These are phyloP conservation scores for Zoysia matrella DNA, from an alignment of 202 grass and related monocot genomes.

Conservation along the genomic window DNA sequence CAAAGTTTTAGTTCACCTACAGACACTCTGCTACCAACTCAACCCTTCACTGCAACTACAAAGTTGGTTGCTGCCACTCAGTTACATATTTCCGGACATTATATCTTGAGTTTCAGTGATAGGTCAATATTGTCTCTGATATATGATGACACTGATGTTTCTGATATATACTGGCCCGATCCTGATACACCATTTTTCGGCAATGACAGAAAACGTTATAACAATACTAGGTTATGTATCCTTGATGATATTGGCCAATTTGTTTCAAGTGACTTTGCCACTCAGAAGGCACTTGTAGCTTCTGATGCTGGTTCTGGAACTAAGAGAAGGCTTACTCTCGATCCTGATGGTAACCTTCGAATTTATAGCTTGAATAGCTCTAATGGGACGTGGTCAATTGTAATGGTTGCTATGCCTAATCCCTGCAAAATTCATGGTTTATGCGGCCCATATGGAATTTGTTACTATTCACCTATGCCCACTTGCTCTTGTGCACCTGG, in stretches of 20 bases:
- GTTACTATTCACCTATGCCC: slow-evolving; percentile 45
- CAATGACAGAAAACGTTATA: slow-evolving; percentile 2
- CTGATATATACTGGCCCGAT: slow-evolving; percentile 64
- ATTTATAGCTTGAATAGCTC: not conserved
- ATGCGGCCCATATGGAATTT: slow-evolving; percentile 61
- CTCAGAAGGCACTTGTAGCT: slow-evolving; percentile 27
- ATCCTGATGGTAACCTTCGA: not conserved
- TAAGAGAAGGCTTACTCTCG: slow-evolving; percentile 12
- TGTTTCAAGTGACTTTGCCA: slow-evolving; percentile 47
- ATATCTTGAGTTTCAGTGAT: slow-evolving; percentile 60
- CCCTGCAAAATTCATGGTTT: slow-evolving; percentile 48
- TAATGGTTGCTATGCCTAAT: slow-evolving; percentile 36
- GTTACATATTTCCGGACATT: slow-evolving; percentile 34
- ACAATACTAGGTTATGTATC: slow-evolving; percentile 39
- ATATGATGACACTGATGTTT: slow-evolving; percentile 40
- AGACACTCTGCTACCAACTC: slow-evolving; percentile 57
- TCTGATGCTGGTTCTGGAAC: slow-evolving; percentile 44
- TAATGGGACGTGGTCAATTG: not conserved
- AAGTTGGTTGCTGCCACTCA: slow-evolving; percentile 45
- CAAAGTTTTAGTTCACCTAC: slow-evolving; percentile 65
- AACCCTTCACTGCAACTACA: slow-evolving; percentile 35
- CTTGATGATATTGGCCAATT: slow-evolving; percentile 43
- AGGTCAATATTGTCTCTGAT: slow-evolving; percentile 54
- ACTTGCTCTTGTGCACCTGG: slow-evolving; percentile 59
- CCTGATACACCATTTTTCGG: slow-evolving; percentile 20